Evolutionary conservation across 192 early-diverging fungal species (phyloP), one percentile per base, ranked within the genome.

Genomic region (Backusella westeae): DNA sequence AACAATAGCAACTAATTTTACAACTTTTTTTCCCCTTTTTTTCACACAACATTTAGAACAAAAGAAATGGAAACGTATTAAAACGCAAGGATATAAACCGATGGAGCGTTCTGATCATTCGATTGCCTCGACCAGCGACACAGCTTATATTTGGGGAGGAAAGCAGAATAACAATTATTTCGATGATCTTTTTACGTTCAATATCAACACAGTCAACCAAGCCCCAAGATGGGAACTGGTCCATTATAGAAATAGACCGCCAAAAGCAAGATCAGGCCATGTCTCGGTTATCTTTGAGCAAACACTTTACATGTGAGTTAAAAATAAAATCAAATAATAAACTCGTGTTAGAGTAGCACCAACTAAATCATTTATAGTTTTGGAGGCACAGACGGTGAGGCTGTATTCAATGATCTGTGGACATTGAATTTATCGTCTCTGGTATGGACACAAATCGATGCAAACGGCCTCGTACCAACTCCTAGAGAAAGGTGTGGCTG

Each of bases 321-420:
- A 12, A 41, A 32, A 32, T 17, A 38, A n/a, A 29, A 17, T 12
- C 23, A 44, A 34, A 29, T 7, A 71, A 15, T 32, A 21, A 71
- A 29, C 70, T 71, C 70, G 70, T 71, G 70, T 39, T 29, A 29
- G 29, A 26, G 70, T 71, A 46, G 42, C 15, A 49, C 70, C 15
- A 71, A 71, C 44, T 71, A 59, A 23, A 42, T 34, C 10, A 63
- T 63, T 12, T 21, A 63, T 36, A 89, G 88, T 67, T 89, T 89
- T 77, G 87, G 87, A 72, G 88, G 88, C 34, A 85, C 77, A 17
- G 85, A 89, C 67, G 84, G 83, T 39, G 76, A 85, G 34, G 76
- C 66, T 72, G 83, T 80, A 65, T 87, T 84, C 65, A 88, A 89
- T 73, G 88, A 89, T 70, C 80, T 86, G 36, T 89, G 88, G 88